Percentiles rank a stretch among this genome's conserved stretches.
Evolutionary conservation across 305 asterid genomes (phyloP).

Genomic region (Andrographis paniculata): DNA sequence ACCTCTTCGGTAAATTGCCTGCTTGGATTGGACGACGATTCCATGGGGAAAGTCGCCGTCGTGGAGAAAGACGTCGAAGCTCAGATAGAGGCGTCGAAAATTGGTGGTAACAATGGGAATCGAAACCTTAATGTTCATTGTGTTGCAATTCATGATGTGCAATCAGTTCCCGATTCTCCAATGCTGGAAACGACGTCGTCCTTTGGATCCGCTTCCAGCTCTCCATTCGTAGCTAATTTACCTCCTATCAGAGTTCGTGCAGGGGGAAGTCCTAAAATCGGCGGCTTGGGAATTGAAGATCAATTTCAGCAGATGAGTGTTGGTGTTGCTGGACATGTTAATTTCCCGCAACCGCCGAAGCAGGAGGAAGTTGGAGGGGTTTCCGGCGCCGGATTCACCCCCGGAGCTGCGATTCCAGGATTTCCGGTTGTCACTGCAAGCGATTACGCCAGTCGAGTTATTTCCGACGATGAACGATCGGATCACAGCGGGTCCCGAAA

Average conservation of each 20-base stretch:
- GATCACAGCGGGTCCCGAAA: conserved; percentile 44
- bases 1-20: conserved; percentile 70
- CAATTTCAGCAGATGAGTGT: conserved; percentile 59
- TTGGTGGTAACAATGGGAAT: conserved; percentile 21
- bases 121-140: conserved; percentile 14
- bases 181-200: conserved; percentile 73
- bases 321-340: conserved; percentile 33
- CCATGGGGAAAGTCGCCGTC: conserved; percentile 25
- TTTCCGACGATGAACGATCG: conserved; percentile 78
- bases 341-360: conserved; percentile 26
- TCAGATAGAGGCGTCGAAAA: conserved; percentile 27
- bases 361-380: conserved; percentile 43
- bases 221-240: conserved; percentile 64
- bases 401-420: conserved; percentile 28
- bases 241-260: conserved; percentile 63
- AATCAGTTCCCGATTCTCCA: conserved; percentile 78
- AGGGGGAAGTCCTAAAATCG: conserved; percentile 46
- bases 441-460: conserved; percentile 40
- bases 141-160: conserved; percentile 37
- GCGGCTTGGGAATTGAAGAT: conserved; percentile 61
- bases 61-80: conserved; percentile 31
- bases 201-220: conserved; percentile 72
- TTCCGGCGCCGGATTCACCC: conserved; percentile 24
- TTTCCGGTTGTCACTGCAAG: conserved; percentile 45
- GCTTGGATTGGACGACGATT: conserved; percentile 63